These are phyloP conservation scores for Cladosporium sp. DNA, from an alignment of 2,329 filamentous ascomycete genomes.

Conservation along the genomic window DNA sequence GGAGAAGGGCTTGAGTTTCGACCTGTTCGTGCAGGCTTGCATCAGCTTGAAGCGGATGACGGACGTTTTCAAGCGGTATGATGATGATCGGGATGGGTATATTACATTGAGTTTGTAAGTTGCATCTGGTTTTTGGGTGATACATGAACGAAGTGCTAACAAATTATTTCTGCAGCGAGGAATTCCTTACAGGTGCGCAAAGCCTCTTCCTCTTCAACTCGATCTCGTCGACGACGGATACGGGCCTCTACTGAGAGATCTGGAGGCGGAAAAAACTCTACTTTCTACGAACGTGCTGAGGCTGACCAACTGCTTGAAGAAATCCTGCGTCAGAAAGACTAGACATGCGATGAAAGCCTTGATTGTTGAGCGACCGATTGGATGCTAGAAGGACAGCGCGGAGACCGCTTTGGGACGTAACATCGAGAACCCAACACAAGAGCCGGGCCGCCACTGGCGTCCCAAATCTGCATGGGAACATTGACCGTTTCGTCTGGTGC, in stretches of 20 bases:
- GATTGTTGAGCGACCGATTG: no score
- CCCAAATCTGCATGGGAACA: no score
- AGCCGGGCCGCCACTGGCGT: no score
- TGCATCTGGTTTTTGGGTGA: background rate
- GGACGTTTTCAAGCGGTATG: constrained; percentile 98
- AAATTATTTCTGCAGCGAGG: constrained; percentile 37
- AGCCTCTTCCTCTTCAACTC: constrained; percentile 51
- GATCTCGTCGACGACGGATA: constrained; percentile 49
- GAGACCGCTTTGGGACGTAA: no score
- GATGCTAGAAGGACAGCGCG: no score
- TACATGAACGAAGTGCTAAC: background rate
- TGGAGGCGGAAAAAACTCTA: background rate
- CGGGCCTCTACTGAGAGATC: constrained; percentile 42
- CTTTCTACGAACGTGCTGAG: background rate
- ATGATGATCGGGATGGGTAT: constrained; percentile 92
- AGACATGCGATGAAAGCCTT: no score
- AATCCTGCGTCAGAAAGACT: constrained; percentile 13
- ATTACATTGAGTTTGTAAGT: constrained; percentile 55
- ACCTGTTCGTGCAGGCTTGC: constrained; percentile 95
- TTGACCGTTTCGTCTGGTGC: no score
- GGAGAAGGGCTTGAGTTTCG: constrained; percentile 57
- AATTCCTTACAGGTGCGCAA: constrained; percentile 54
- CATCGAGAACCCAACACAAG: no score
- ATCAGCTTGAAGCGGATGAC: constrained; percentile 98
- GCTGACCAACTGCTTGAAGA: constrained; percentile 5